Percentiles rank a stretch among this genome's conserved stretches.
Evolutionary conservation across 2,329 filamentous ascomycete genomes (phyloP).

Genomic region (Sclerotiophoma versabilis): DNA sequence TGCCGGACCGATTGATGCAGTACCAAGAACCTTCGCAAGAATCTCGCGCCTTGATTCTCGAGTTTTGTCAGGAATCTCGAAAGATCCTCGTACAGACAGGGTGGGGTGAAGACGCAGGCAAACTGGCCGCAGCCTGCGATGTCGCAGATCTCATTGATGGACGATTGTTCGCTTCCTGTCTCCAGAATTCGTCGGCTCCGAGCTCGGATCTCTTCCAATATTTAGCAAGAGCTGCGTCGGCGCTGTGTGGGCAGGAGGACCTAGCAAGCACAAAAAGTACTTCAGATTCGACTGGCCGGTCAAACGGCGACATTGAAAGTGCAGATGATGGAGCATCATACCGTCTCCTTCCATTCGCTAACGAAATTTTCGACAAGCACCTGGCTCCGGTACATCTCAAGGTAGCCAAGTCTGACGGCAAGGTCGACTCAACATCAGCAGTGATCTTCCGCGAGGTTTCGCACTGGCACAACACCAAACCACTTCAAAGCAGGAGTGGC

Average conservation of each 20-base stretch:
- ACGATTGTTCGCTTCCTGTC: conserved; percentile 47
- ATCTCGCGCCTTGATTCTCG: conserved; percentile 42
- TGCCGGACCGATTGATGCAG: conserved; percentile 49
- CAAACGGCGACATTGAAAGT: conserved; percentile 9
- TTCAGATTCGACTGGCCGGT: not conserved
- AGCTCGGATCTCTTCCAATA: conserved; percentile 27
- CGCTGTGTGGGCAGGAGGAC: conserved; percentile 25
- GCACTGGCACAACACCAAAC: conserved; percentile 70
- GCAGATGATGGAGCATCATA: conserved; percentile 25
- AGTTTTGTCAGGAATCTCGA: conserved; percentile 50
- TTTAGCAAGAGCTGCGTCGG: conserved; percentile 29
- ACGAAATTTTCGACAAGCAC: conserved; percentile 57
- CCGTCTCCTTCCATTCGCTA: conserved; percentile 56
- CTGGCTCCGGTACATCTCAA: conserved; percentile 54
- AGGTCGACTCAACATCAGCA: conserved; percentile 41
- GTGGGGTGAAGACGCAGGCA: conserved; percentile 44
- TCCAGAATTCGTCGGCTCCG: conserved; percentile 25
- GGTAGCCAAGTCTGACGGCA: conserved; percentile 35
- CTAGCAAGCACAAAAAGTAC: conserved; percentile 18
- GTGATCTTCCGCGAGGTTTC: conserved; percentile 57
- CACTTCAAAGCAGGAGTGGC: conserved; percentile 50
- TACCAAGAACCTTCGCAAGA: conserved; percentile 42
- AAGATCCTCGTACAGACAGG: conserved; percentile 46
- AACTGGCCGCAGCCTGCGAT: conserved; percentile 49
- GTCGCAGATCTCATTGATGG: conserved; percentile 65